Conservation (phyloP, 2,329 filamentous ascomycete genomes). For the Aureobasidium sp. region DNA sequence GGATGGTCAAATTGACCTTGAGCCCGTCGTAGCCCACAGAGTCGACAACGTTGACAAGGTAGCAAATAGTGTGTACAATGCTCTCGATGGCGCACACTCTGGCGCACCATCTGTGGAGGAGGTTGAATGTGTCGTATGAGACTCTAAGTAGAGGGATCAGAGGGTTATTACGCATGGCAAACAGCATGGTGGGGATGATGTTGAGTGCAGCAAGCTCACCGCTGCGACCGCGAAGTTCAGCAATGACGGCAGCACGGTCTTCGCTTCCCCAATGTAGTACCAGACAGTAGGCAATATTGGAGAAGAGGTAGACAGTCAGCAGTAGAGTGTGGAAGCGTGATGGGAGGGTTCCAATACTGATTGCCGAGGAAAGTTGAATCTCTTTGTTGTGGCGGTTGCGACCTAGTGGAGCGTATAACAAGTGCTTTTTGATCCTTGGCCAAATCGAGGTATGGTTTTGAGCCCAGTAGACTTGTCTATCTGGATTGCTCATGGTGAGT, state of each 20-base stretch:
- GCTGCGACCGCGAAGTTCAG: constrained; percentile 76
- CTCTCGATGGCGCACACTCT: constrained; percentile 62
- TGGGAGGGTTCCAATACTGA: constrained; percentile 69
- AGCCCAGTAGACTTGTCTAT: constrained; percentile 39
- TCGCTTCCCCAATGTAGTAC: constrained; percentile 51
- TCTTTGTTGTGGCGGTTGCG: constrained; percentile 70
- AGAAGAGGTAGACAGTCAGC: constrained; percentile 57
- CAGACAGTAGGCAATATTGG: constrained; percentile 71
- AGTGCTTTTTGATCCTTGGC: constrained; percentile 55
- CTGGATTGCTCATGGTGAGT: constrained; percentile 34
- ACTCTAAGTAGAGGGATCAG: constrained; percentile 73
- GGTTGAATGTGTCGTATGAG: constrained; percentile 95
- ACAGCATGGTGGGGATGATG: constrained; percentile 81
- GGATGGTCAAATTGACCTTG: constrained; percentile 45
- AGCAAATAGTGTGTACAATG: constrained; percentile 63
- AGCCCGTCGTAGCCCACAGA: constrained; percentile 54
- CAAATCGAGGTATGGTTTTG: constrained; percentile 37
- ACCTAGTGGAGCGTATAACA: constrained; percentile 63
- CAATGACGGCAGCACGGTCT: constrained; percentile 50
- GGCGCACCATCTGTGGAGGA: constrained; percentile 76
- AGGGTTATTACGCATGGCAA: constrained; percentile 89
- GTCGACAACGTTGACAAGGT: constrained; percentile 55
- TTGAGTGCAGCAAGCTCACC: constrained; percentile 81
- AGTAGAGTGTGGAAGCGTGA: constrained; percentile 69
- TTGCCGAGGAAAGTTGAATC: constrained; percentile 57